Percentiles rank a stretch among this genome's conserved stretches.
Evolutionary conservation across 1,284 basidiomycete genomes (phyloP).

Genomic region (Xerocomus minutiporus): DNA sequence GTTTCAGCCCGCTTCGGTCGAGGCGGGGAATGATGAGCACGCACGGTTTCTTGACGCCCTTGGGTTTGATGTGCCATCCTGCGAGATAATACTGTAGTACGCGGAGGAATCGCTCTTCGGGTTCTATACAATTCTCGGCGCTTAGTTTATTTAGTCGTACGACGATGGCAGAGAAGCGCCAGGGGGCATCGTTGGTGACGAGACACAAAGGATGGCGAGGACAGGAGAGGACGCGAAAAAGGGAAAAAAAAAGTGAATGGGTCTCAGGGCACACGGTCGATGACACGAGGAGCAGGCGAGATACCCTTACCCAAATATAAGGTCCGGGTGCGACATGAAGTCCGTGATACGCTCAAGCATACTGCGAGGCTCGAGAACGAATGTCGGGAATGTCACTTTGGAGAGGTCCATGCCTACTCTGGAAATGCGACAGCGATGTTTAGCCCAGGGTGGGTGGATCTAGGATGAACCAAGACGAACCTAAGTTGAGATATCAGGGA

Average conservation of each 20-base stretch:
- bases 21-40: conserved; percentile 29
- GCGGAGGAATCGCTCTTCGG: conserved; percentile 88
- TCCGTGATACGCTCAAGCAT: conserved; percentile 97
- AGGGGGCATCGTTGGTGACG: neutral
- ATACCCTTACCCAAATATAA: conserved; percentile 83
- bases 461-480: conserved; percentile 34
- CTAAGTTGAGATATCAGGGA: conserved; percentile 85
- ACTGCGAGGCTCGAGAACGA: conserved; percentile 89
- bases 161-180: neutral
- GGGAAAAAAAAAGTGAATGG: conserved; percentile 6
- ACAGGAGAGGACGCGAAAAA: neutral
- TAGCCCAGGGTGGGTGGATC: neutral
- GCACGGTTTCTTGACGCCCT: conserved; percentile 98
- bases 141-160: conserved; percentile 27
- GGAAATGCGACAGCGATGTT: conserved; percentile 9
- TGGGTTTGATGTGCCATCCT: conserved; percentile 99
- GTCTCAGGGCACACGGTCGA: conserved; percentile 16
- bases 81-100: conserved; percentile 94
- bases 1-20: neutral
- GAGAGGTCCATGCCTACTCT: conserved; percentile 95
- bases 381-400: conserved; percentile 91
- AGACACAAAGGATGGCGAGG: neutral
- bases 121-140: conserved; percentile 69
- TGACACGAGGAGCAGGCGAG: conserved; percentile 13
- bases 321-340: conserved; percentile 98